Base-by-base conservation (phyloP, 495 filamentous ascomycete species). In the Lasiosphaeria ovina region DNA sequence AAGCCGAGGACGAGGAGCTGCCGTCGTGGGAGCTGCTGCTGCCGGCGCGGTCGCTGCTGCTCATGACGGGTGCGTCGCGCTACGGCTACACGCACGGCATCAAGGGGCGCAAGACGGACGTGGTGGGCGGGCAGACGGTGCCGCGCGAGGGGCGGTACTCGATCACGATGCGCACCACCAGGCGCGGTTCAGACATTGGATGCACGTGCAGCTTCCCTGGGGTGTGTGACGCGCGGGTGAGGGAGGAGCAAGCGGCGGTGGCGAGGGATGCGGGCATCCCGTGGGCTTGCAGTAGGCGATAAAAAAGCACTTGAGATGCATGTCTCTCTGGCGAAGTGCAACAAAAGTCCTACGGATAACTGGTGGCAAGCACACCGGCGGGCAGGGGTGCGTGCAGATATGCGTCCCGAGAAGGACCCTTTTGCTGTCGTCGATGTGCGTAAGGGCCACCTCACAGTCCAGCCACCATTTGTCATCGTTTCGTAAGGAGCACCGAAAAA, bases 51-150 rank as follows among this genome's bases (percentile, higher is more conserved):
- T 72, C 70, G 33, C 54, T 72, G 10, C 55, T 72, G 33, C 55
- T 72, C 11, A 72, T 72, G 66, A 66, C 47, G 36, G 70, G 70
- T 14, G 49, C 70, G 0, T 58, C 70, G 38, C 60, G 70, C 12
- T 72, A 71, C 47, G 70, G 70, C 10, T 72, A 66, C 47, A 67
- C 64, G 17, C 70, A 72, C 40, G 68, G 64, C 16, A 72, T 72
- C 49, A 56, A 64, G 47, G 57, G 64, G 24, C 45, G 70, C 45
- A 72, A 69, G 58, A 72, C 68, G 35, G 70, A 72, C 47, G 17
- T 69, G n/a, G 40, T 69, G 8, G 61, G 55, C 14, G 68, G 68
- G 1, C 12, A 51, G 57, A 38, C 58, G 57, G 59, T 71, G 31
- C 48, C 24, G 49, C 58, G 70, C 31, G 51, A 55, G 50, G 70